A percentile compares a stretch with the other conserved stretches of the same genome.
phyloP scores from a whole-genome alignment of 1,139 yeast species.

The Ogataea hybrid region DNA sequence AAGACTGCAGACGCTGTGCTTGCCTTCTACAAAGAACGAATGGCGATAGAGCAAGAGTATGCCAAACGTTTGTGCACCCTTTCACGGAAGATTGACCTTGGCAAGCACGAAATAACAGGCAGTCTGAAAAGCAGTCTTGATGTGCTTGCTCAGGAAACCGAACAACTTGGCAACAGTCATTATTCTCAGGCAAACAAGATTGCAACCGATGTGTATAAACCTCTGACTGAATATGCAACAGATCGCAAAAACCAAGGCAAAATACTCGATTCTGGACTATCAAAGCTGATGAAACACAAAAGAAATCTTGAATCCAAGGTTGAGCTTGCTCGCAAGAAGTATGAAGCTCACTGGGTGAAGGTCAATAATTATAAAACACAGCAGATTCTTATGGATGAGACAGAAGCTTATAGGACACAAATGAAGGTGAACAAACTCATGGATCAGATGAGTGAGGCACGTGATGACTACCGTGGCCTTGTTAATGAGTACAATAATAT shows the following conservation, averaged over 20 bases:
- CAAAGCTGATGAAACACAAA: constrained; percentile 42
- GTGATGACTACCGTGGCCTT: constrained; percentile 58
- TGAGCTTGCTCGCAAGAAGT: constrained; percentile 47
- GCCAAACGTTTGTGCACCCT: constrained; percentile 51
- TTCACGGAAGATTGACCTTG: constrained; percentile 46
- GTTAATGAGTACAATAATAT: constrained; percentile 61
- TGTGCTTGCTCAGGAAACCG: constrained; percentile 54
- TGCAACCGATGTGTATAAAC: constrained; percentile 41
- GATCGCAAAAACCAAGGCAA: constrained; percentile 45
- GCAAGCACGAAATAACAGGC: constrained; percentile 58
- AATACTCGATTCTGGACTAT: constrained; percentile 43
- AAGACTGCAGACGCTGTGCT: constrained; percentile 43
- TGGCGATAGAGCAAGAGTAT: constrained; percentile 72
- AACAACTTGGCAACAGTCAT: constrained; percentile 47
- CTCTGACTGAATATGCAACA: constrained; percentile 41
- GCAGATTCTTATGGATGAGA: constrained; percentile 74
- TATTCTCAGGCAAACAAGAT: constrained; percentile 44
- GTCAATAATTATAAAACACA: constrained; percentile 60
- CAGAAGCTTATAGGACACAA: constrained; percentile 68
- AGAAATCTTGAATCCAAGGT: constrained; percentile 37
- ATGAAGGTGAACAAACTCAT: constrained; percentile 58
- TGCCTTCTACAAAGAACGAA: constrained; percentile 48
- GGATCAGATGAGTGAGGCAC: constrained; percentile 44
- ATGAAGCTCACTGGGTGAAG: constrained; percentile 57
- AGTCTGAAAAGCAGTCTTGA: constrained; percentile 60